A percentile compares a stretch with the other conserved stretches of the same genome.
Evolutionary conservation across 768 basidiomycete species (phyloP).

Genomic region (Phylloporus sp.): DNA sequence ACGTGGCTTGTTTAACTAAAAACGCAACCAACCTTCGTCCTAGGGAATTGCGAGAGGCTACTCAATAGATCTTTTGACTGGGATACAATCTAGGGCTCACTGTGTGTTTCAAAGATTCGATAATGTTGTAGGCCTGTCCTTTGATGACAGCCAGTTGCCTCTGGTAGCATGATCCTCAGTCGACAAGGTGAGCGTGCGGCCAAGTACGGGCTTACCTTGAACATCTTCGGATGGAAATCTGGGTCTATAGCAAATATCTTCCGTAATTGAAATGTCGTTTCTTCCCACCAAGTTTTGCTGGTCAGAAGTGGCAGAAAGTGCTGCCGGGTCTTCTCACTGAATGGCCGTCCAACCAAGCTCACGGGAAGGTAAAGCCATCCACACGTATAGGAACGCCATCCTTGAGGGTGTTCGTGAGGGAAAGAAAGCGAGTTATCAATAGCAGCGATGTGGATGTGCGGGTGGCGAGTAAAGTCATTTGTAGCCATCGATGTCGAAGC

Average conservation of each 20-base stretch:
- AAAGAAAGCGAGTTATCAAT: constrained; percentile 93
- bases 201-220: constrained; percentile 47
- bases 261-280: constrained; percentile 73
- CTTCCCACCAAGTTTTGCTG: constrained; percentile 86
- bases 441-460: constrained; percentile 87
- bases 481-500: constrained; percentile 31
- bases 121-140: constrained; percentile 88
- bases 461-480: constrained; percentile 49
- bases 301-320: constrained; percentile 81
- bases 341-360: constrained; percentile 78
- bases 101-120: constrained; percentile 73
- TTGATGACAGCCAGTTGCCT: constrained; percentile 90
- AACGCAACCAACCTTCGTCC: constrained; percentile 61
- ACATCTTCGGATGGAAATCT: constrained; percentile 90
- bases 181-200: constrained; percentile 1
- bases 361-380: constrained; percentile 88
- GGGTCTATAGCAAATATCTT: constrained; percentile 76
- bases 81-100: constrained; percentile 40
- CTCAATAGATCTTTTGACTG: not conserved
- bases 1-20: not conserved
- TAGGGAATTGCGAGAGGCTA: constrained; percentile 26
- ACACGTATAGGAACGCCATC: constrained; percentile 76
- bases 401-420: constrained; percentile 85
- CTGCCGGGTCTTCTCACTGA: constrained; percentile 73
- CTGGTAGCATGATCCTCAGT: constrained; percentile 32